Evolutionary conservation across 768 basidiomycete genomes (phyloP).

Genomic region (Xerocomellus intermedius): DNA sequence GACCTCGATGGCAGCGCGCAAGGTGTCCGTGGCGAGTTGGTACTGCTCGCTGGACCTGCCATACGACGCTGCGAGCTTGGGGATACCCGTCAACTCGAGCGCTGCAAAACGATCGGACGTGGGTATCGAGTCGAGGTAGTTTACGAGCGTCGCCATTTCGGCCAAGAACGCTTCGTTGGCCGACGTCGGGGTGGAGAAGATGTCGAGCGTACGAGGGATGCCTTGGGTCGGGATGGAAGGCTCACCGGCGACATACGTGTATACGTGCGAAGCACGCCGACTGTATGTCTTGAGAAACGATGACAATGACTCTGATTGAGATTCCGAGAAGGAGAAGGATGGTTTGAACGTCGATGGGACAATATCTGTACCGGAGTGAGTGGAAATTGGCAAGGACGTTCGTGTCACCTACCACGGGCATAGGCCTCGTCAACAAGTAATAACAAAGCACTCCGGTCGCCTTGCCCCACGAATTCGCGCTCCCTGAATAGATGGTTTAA

Average conservation of each 20-base stretch:
- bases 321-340: conserved; percentile 43
- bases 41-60: conserved; percentile 59
- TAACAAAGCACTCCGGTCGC: conserved; percentile 48
- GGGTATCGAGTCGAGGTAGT: conserved; percentile 42
- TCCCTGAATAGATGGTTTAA: conserved; percentile 29
- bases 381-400: not conserved
- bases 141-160: conserved; percentile 46
- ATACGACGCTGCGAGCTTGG: conserved; percentile 44
- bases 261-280: conserved; percentile 56
- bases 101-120: conserved; percentile 57
- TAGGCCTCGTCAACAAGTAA: conserved; percentile 56
- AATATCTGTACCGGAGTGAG: conserved; percentile 42
- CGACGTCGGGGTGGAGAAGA: conserved; percentile 41
- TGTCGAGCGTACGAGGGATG: conserved; percentile 37
- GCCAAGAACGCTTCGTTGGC: conserved; percentile 39
- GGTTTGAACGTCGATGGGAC: conserved; percentile 51
- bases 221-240: conserved; percentile 31
- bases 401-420: conserved; percentile 46
- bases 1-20: conserved; percentile 49
- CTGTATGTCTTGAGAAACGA: conserved; percentile 58
- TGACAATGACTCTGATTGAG: conserved; percentile 37
- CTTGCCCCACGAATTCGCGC: conserved; percentile 57
- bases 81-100: conserved; percentile 53
- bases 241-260: conserved; percentile 50
- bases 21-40: conserved; percentile 38